phyloP scores from a whole-genome alignment of 2,329 filamentous ascomycete genomes.

The Fusarium verticillioides region DNA sequence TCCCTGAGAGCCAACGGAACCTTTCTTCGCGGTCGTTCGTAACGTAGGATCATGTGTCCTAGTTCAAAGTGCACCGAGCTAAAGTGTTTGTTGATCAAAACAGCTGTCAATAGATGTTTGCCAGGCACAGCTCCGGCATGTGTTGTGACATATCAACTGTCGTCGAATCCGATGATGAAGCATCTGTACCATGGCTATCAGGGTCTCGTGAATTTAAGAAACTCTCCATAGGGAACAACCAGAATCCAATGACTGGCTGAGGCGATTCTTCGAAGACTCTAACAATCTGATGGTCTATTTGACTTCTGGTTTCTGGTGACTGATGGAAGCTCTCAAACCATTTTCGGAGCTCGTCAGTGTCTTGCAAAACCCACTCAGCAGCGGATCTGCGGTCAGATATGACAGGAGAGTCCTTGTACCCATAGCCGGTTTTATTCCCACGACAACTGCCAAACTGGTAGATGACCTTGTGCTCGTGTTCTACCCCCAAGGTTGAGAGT shows the following conservation, averaged over 20 bases:
- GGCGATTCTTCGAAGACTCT: not conserved
- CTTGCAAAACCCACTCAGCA: not conserved
- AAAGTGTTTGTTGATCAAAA: not conserved
- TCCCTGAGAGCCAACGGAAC: not conserved
- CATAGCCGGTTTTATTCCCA: not conserved
- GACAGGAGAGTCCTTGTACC: fast-evolving
- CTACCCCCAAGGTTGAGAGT: fast-evolving
- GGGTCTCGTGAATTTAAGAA: constrained; percentile 32
- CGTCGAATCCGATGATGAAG: not conserved
- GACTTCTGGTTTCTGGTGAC: not conserved
- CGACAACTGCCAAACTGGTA: not conserved
- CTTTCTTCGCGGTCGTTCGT: not conserved
- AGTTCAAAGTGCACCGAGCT: not conserved
- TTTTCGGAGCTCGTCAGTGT: not conserved
- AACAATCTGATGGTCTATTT: fast-evolving
- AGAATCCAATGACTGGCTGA: not conserved
- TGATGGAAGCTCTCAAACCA: fast-evolving
- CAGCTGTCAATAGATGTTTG: not conserved
- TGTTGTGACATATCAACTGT: not conserved
- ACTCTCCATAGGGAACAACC: not conserved
- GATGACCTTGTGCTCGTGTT: not conserved
- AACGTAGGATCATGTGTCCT: not conserved
- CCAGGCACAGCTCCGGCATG: constrained; percentile 37
- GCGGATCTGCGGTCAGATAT: not conserved
- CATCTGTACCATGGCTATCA: too few species aligned